A percentile compares a stretch with the other conserved stretches of the same genome.
Conservation (phyloP, 2,329 filamentous ascomycete species). For the Trichoderma harzianum region DNA sequence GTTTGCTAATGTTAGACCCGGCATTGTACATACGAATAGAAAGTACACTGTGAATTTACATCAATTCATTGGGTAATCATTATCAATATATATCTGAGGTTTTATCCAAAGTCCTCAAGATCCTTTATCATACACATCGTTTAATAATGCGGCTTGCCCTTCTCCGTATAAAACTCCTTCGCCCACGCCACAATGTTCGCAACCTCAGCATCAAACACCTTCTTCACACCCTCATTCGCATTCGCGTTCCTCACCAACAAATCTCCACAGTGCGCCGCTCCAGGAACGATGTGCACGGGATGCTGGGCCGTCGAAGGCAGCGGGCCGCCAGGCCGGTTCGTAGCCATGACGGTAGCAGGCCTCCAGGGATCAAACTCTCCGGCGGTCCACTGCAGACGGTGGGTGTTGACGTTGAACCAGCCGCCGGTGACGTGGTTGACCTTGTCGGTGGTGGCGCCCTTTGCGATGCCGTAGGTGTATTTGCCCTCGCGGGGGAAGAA, state of each 20-base stretch:
- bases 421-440: conserved; percentile 54
- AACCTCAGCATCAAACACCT: conserved; percentile 39
- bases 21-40: neutral
- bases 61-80: neutral
- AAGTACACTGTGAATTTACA: neutral
- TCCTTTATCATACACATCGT: neutral
- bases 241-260: conserved; percentile 43
- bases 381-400: conserved; percentile 56
- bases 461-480: conserved; percentile 46
- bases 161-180: conserved; percentile 41
- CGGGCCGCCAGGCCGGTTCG: conserved; percentile 53
- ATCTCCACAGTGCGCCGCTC: conserved; percentile 55
- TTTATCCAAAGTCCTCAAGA: neutral
- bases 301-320: conserved; percentile 43
- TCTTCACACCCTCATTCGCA: conserved; percentile 34
- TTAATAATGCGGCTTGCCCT: neutral
- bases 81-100: neutral
- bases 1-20: neutral
- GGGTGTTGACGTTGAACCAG: conserved; percentile 50
- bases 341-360: conserved; percentile 49
- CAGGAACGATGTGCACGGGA: conserved; percentile 52
- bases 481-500: conserved; percentile 50
- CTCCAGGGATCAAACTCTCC: conserved; percentile 60
- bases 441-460: conserved; percentile 43
- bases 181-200: conserved; percentile 53